Evolutionary conservation across 129 eudicot genomes (phyloP).

Genomic region (Saposhnikovia divaricata): DNA sequence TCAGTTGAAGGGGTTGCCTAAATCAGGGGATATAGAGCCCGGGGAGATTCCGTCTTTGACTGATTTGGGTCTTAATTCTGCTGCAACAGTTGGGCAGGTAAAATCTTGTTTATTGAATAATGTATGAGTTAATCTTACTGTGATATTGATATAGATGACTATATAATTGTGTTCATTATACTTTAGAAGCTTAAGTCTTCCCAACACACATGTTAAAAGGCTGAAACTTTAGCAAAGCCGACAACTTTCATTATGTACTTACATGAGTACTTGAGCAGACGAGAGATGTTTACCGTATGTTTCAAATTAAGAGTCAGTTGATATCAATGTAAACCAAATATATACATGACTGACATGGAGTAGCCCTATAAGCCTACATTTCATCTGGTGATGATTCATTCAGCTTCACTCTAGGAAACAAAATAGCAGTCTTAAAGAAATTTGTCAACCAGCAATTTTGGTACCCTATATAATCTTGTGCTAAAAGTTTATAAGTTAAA

Average conservation of each 20-base stretch:
- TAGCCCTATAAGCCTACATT: neutral
- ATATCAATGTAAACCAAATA: neutral
- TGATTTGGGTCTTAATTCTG: slow-evolving; percentile 80
- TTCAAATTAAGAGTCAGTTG: neutral
- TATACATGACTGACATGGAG: neutral
- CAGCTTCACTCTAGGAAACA: neutral
- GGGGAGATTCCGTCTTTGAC: slow-evolving; percentile 86
- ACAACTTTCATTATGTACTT: neutral
- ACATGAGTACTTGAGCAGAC: neutral
- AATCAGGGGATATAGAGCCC: slow-evolving; percentile 58
- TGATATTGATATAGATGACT: neutral
- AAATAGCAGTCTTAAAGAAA: no score
- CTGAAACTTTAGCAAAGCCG: neutral
- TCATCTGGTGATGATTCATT: neutral
- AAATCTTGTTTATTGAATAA: slow-evolving; percentile 9
- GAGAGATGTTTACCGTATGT: neutral
- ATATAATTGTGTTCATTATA: neutral
- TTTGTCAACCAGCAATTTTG: no score
- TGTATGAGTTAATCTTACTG: neutral
- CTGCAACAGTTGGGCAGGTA: slow-evolving; percentile 65
- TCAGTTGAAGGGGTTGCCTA: slow-evolving; percentile 78
- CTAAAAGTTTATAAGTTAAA: no score
- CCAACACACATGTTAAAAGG: neutral
- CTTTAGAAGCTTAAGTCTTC: neutral
- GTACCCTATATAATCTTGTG: no score